Evolutionary conservation across 2,329 filamentous ascomycete species (phyloP).

Genomic region (Trichoderma koningiopsis): DNA sequence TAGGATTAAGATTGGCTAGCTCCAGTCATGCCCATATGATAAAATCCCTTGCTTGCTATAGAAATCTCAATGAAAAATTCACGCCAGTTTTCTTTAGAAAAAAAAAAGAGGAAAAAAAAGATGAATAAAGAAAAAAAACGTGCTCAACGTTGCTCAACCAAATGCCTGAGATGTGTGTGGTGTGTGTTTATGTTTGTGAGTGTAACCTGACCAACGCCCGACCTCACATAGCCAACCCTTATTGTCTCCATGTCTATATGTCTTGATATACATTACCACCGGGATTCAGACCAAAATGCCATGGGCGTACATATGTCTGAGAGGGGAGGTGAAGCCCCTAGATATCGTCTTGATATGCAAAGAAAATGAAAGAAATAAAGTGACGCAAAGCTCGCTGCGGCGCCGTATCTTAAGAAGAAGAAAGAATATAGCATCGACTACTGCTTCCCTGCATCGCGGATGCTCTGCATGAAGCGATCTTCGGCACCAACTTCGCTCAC

Average conservation of each 20-base stretch:
- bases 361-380: neutral
- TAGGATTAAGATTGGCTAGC: conserved; percentile 16
- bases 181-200: neutral
- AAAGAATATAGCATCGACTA: conserved; percentile 26
- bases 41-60: conserved; percentile 2
- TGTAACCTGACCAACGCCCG: conserved; percentile 28
- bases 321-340: conserved; percentile 1
- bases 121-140: neutral
- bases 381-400: neutral
- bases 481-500: conserved; percentile 51
- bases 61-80: conserved; percentile 1
- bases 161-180: neutral
- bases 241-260: conserved; percentile 28
- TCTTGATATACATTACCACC: conserved; percentile 34
- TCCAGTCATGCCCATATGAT: conserved; percentile 8
- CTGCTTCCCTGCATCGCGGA: conserved; percentile 41
- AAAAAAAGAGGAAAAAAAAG: neutral
- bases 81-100: neutral
- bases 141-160: conserved; percentile 16
- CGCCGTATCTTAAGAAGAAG: neutral
- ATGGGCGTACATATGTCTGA: conserved; percentile 13
- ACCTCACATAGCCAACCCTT: conserved; percentile 19
- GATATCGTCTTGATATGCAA: conserved; percentile 16
- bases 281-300: conserved; percentile 26
- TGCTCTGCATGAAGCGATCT: conserved; percentile 44